Percentiles rank a stretch among this genome's conserved stretches.
These are phyloP conservation scores for Hibiscus mutabilis DNA, from an alignment of 345 rosid species.

Conservation along the genomic window DNA sequence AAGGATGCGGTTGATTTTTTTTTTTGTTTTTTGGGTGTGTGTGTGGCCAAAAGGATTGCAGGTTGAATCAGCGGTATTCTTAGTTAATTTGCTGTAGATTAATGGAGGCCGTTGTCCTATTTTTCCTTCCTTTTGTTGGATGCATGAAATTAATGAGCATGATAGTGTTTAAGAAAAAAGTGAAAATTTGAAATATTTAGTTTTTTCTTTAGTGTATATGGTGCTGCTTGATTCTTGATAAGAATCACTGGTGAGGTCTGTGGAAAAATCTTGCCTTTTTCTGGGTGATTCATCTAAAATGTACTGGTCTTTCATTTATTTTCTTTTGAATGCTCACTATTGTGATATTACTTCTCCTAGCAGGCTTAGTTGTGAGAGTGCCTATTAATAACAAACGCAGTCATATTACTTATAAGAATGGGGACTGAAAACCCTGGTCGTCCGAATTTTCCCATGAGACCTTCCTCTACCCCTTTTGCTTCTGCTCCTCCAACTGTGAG, in stretches of 20 bases:
- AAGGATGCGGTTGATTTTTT: neutral
- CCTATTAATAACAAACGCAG: slow-evolving; percentile 5
- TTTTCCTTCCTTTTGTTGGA: neutral
- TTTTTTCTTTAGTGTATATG: neutral
- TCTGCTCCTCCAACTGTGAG: slow-evolving; percentile 48
- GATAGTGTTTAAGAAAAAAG: neutral
- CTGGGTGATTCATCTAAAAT: neutral
- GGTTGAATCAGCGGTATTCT: neutral
- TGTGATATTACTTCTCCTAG: slow-evolving; percentile 17
- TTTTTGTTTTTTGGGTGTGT: too few relatives aligned
- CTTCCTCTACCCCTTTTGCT: slow-evolving; percentile 57
- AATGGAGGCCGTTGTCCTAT: neutral
- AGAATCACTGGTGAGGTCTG: too few relatives aligned
- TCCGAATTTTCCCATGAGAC: slow-evolving; percentile 49
- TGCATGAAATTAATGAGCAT: neutral
- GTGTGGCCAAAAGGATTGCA: too few relatives aligned
- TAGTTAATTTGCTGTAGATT: neutral
- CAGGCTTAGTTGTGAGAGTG: slow-evolving; percentile 38
- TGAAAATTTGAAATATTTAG: neutral
- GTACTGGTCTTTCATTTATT: neutral
- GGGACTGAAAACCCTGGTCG: slow-evolving; percentile 60
- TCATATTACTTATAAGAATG: slow-evolving; percentile 32
- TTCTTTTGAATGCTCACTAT: neutral
- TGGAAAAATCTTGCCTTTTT: neutral
- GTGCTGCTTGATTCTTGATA: neutral